Base-by-base conservation (phyloP, 495 filamentous ascomycete genomes). In the Penicillium chermesinum region DNA sequence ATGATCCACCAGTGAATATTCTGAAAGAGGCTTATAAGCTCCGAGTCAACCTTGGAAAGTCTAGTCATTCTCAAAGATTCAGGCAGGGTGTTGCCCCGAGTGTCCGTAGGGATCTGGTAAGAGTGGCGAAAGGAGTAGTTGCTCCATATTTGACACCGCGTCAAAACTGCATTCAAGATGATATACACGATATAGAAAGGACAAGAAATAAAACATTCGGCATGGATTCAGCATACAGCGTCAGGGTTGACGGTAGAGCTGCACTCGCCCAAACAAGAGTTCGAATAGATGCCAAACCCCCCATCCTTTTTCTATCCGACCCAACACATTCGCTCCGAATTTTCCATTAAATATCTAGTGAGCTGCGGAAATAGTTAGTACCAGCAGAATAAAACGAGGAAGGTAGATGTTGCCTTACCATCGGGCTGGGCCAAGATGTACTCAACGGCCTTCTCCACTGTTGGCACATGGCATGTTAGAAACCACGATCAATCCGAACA, bases 401-500 rank as follows among this genome's bases (percentile, higher is more conserved):
- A 12, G 5, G 13, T 7, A 18, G 30, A 14, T 19, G 35, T 12
- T 25, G n/a, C 43, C 69, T 59, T 67, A 75, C 71, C 91, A 77
- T 96, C 91, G 62, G 91, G 91, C 77, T 97, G 91, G 62, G 83
- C 82, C 62, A 90, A 67, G 75, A 97, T 96, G 77, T 97, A 97
- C 65, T 88, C 82, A 50, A 96, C 89, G 44, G 91, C 91, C 79
- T 96, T 85, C 64, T 94, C 87, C 54, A 97, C 91, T 96, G 59
- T 71, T 53, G 35, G 16, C 39, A 55, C 35, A 38, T 14, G 30
- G 46, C 19, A 47, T 38, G 50, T 50, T 48, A 63, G 59, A 22
- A n/a, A n/a, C 22, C 20, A n/a, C 30, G 1, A 13, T 34, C 7
- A 38, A 10, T 3, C 15, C 19, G 32, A 38, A 27, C 15, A 13